A percentile compares a stretch with the other conserved stretches of the same genome.
Conservation (phyloP, 2,329 filamentous ascomycete species). For the Colletotrichum sp. region DNA sequence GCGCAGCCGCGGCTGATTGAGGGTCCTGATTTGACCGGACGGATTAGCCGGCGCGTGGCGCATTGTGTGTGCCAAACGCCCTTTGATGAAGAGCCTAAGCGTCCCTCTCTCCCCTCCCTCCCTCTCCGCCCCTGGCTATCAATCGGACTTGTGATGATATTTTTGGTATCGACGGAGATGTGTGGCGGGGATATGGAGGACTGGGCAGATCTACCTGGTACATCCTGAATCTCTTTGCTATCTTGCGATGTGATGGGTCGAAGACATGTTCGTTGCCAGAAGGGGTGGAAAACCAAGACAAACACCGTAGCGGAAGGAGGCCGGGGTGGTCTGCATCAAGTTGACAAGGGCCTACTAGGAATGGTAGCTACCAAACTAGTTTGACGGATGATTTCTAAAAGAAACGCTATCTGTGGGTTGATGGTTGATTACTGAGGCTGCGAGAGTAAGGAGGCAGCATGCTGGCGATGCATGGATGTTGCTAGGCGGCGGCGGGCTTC, state of each 20-base stretch:
- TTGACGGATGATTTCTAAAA: not conserved
- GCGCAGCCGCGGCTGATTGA: not conserved
- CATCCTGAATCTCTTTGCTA: not conserved
- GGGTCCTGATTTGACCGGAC: not conserved
- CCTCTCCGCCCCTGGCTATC: not conserved
- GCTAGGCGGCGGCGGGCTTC: not conserved
- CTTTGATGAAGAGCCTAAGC: not conserved
- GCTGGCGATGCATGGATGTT: constrained; percentile 12
- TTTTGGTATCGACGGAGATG: not conserved
- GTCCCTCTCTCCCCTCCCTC: not conserved
- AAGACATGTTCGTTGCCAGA: not conserved
- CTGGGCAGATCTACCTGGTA: not conserved
- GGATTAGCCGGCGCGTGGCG: not conserved
- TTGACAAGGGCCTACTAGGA: not conserved
- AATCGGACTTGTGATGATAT: not conserved
- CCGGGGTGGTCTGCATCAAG: not conserved
- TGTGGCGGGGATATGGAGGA: not conserved
- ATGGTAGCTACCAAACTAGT: not conserved
- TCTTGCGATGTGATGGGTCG: not conserved
- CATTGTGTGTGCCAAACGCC: not conserved
- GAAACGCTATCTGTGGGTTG: not conserved
- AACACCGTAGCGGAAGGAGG: not conserved
- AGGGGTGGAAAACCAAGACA: not conserved
- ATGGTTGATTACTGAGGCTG: not conserved
- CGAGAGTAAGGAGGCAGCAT: not conserved